phyloP scores from a whole-genome alignment of 768 basidiomycete genomes.

The Psilocybe cubensis region DNA sequence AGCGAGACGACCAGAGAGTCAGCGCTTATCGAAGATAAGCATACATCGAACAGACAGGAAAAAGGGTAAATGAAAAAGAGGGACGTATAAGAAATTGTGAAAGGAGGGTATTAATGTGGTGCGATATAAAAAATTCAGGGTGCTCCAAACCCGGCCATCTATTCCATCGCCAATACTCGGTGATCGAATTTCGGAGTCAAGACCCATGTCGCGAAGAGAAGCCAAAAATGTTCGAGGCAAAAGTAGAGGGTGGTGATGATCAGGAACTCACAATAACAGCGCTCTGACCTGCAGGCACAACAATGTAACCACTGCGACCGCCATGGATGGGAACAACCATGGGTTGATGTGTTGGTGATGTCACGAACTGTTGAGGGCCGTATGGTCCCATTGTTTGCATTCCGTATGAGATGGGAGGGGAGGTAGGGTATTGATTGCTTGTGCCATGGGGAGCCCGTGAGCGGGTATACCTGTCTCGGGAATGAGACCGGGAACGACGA shows the following conservation, averaged over 20 bases:
- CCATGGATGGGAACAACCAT: background rate
- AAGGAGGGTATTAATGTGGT: too few relatives aligned
- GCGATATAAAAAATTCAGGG: too few relatives aligned
- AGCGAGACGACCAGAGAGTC: slow-evolving; percentile 1
- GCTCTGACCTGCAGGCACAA: background rate
- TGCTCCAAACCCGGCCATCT: too few relatives aligned
- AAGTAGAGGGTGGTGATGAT: background rate
- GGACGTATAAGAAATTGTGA: background rate
- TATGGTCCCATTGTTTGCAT: background rate
- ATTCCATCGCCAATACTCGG: background rate
- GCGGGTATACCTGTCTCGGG: background rate
- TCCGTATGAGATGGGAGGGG: background rate
- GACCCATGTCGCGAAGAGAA: background rate
- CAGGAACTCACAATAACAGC: background rate
- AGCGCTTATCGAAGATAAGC: slow-evolving; percentile 1
- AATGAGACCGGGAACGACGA: background rate
- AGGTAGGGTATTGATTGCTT: background rate
- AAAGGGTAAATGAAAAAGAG: background rate
- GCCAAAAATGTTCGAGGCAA: background rate
- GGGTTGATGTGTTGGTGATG: background rate
- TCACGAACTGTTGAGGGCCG: background rate
- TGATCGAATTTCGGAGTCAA: background rate
- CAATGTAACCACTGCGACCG: background rate
- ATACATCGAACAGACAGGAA: slow-evolving; percentile 4
- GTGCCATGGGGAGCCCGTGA: background rate